Evolutionary conservation across 768 basidiomycete species (phyloP).

Genomic region (Phanerochaete sordida): DNA sequence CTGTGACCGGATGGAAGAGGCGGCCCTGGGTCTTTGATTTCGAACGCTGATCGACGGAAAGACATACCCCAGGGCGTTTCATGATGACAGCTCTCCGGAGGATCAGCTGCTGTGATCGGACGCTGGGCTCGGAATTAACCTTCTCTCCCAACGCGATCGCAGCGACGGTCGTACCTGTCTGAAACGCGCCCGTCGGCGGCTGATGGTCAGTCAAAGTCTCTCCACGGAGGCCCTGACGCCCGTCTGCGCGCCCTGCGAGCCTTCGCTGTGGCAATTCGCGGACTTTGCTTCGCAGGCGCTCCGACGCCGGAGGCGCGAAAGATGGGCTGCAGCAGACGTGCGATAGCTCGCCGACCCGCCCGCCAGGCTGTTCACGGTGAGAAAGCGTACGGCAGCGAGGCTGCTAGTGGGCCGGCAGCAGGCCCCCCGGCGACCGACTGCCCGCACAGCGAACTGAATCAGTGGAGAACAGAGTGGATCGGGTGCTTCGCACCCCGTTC

Average conservation of each 20-base stretch:
- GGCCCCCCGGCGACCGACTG: neutral
- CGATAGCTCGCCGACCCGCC: neutral
- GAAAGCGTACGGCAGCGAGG: neutral
- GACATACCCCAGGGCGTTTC: neutral
- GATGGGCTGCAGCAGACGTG: neutral
- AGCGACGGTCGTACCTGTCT: neutral
- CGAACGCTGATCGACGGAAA: conserved; percentile 9
- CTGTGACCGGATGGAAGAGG: neutral
- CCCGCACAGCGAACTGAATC: neutral
- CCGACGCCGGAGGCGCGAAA: neutral
- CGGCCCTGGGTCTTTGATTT: neutral
- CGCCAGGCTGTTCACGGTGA: neutral
- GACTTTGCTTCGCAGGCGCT: neutral
- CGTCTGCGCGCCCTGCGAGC: too few species aligned
- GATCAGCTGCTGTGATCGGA: conserved; percentile 10
- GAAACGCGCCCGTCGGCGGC: conserved; percentile 6
- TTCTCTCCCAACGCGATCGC: conserved; percentile 5
- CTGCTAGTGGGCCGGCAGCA: too few species aligned
- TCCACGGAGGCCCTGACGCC: neutral
- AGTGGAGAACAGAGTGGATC: neutral
- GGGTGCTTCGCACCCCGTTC: neutral
- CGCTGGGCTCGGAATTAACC: conserved; percentile 7
- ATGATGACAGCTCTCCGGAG: conserved; percentile 9
- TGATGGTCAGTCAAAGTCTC: neutral
- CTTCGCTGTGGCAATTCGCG: too few species aligned